Percentiles rank a stretch among this genome's conserved stretches.
phyloP scores from a whole-genome alignment of 1,284 basidiomycete genomes.

The Anthracocystis panici-leucophaei region DNA sequence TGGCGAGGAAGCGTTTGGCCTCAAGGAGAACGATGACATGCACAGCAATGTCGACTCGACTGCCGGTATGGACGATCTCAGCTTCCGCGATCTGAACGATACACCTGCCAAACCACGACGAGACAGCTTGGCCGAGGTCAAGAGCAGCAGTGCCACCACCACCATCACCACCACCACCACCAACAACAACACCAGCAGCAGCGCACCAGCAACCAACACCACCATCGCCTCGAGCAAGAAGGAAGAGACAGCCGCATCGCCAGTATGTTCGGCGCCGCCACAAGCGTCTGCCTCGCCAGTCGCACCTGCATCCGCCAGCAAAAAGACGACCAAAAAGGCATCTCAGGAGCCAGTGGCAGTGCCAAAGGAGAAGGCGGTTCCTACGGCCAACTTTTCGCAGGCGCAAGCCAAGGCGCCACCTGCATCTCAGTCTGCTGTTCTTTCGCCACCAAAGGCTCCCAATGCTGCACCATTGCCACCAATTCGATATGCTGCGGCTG shows the following conservation, averaged over 20 bases:
- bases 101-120: conserved; percentile 44
- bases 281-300: conserved; percentile 19
- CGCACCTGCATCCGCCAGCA: conserved; percentile 28
- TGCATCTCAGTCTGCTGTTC: conserved; percentile 43
- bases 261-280: conserved; percentile 19
- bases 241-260: conserved; percentile 26
- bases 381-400: conserved; percentile 80
- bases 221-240: conserved; percentile 33
- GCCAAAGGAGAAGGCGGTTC: conserved; percentile 76
- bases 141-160: conserved; percentile 75
- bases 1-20: conserved; percentile 76
- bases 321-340: conserved; percentile 53
- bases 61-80: conserved; percentile 70
- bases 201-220: conserved; percentile 62
- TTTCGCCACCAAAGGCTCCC: conserved; percentile 58
- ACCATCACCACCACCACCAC: conserved; percentile 71
- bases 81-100: conserved; percentile 40
- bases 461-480: conserved; percentile 73
- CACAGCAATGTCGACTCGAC: conserved; percentile 72
- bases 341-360: conserved; percentile 49
- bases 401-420: conserved; percentile 74
- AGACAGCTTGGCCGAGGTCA: conserved; percentile 40
- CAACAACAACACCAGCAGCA: conserved; percentile 68
- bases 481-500: conserved; percentile 90
- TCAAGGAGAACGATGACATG: conserved; percentile 76